phyloP scores from a whole-genome alignment of 805 yeast genomes.

The Candida namnaoensis region DNA sequence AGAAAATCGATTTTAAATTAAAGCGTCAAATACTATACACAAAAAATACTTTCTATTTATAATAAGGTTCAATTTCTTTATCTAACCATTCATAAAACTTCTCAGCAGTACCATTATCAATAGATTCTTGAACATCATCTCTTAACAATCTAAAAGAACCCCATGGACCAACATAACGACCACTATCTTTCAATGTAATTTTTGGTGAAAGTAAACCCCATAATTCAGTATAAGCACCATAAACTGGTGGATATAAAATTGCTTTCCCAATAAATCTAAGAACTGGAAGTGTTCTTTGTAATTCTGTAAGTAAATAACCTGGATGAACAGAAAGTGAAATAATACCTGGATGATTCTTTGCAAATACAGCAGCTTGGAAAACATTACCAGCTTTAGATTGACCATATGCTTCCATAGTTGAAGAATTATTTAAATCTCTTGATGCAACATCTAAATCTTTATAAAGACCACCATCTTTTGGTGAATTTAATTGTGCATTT shows the following conservation, averaged over 20 bases:
- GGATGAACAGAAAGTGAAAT: conserved; percentile 31
- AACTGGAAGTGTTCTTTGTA: conserved; percentile 17
- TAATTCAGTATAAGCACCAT: conserved; percentile 38
- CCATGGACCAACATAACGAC: conserved; percentile 32
- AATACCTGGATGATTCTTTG: conserved; percentile 18
- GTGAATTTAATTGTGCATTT: conserved; percentile 21
- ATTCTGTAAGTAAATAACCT: conserved; percentile 27
- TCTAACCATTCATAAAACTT: conserved; percentile 28
- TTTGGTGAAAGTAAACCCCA: conserved; percentile 33
- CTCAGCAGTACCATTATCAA: conserved; percentile 22
- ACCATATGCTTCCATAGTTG: conserved; percentile 16
- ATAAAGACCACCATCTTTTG: conserved; percentile 20
- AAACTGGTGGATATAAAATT: conserved; percentile 6
- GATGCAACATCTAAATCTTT: conserved; percentile 17
- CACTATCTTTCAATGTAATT: conserved; percentile 22
- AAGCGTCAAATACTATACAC: too few relatives aligned
- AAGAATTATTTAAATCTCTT: not conserved
- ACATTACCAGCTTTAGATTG: conserved; percentile 35
- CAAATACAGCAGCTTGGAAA: conserved; percentile 28
- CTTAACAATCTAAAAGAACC: conserved; percentile 30
- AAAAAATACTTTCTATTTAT: too few relatives aligned
- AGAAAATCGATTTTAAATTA: too few relatives aligned
- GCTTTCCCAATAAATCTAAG: not conserved
- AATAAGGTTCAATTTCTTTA: conserved; percentile 7
- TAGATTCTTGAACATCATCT: conserved; percentile 24